A percentile compares a stretch with the other conserved stretches of the same genome.
Conservation (phyloP, 129 eudicot species). For the Mikania micrantha region DNA sequence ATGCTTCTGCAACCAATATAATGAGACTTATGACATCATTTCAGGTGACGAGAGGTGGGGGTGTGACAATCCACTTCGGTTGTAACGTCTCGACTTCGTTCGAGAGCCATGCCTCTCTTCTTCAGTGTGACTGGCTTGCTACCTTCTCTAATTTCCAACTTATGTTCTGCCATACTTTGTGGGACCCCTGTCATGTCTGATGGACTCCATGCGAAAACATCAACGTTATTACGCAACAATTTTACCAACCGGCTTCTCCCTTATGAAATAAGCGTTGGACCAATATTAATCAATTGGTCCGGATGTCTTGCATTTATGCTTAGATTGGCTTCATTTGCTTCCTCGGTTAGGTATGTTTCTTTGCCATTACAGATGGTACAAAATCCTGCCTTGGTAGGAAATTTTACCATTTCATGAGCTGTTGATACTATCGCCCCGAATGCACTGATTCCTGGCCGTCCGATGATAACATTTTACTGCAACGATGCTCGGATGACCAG, state of each 20-base stretch:
- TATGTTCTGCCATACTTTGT: too few relatives aligned
- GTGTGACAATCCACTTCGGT: too few relatives aligned
- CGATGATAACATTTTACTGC: too few relatives aligned
- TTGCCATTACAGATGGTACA: too few relatives aligned
- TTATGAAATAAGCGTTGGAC: too few relatives aligned
- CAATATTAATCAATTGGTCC: not conserved
- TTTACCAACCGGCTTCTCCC: too few relatives aligned
- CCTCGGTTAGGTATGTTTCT: too few relatives aligned
- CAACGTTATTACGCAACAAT: not conserved
- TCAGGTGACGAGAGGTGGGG: too few relatives aligned
- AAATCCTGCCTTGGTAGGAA: not conserved
- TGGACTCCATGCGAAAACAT: not conserved
- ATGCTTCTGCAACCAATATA: too few relatives aligned
- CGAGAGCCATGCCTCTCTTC: not conserved
- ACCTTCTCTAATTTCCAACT: not conserved
- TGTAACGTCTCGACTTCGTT: not conserved
- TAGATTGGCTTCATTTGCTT: not conserved
- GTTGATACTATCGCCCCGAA: not conserved
- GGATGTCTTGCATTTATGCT: not conserved
- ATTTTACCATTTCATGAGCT: not conserved
- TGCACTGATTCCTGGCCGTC: not conserved
- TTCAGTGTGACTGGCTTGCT: not conserved
- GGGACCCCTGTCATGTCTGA: too few relatives aligned
- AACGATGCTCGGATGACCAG: not conserved
- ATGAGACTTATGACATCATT: too few relatives aligned